Evolutionary conservation across 2,329 filamentous ascomycete species (phyloP).

Genomic region (Epichloe uncinata): DNA sequence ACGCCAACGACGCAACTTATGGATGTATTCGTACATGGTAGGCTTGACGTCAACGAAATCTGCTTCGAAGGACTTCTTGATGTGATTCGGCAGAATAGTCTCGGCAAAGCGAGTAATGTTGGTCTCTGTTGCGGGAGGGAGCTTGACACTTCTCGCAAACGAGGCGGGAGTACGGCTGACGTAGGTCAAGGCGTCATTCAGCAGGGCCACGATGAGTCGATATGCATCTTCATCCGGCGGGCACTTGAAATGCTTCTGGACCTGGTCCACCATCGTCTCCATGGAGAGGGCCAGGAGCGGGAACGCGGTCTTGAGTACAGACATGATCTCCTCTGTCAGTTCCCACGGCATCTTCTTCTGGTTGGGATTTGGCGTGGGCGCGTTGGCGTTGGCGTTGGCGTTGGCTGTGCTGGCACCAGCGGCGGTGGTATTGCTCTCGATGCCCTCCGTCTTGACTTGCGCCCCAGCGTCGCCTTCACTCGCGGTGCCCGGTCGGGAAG

Average conservation of each 20-base stretch:
- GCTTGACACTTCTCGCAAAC: slow-evolving; percentile 81
- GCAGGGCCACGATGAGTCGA: slow-evolving; percentile 85
- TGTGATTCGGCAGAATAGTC: slow-evolving; percentile 86
- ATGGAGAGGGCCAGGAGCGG: slow-evolving; percentile 90
- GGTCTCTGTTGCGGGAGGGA: slow-evolving; percentile 79
- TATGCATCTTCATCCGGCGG: slow-evolving; percentile 97
- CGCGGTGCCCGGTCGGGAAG: slow-evolving; percentile 37
- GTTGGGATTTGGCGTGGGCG: slow-evolving; percentile 13
- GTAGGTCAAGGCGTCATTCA: slow-evolving; percentile 91
- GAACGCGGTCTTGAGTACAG: slow-evolving; percentile 91
- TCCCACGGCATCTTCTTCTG: slow-evolving; percentile 85
- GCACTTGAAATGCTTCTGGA: slow-evolving; percentile 98
- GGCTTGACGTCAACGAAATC: slow-evolving; percentile 94
- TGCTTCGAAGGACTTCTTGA: slow-evolving; percentile 91
- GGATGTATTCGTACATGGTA: slow-evolving; percentile 97
- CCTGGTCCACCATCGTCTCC: slow-evolving; percentile 99
- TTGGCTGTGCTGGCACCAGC: slow-evolving; percentile 11
- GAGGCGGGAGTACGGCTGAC: slow-evolving; percentile 76
- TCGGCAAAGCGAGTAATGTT: slow-evolving; percentile 97
- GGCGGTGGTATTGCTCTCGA: slow-evolving; percentile 19
- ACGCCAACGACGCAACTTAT: slow-evolving; percentile 88
- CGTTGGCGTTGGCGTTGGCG: slow-evolving; percentile 10
- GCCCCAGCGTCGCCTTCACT: slow-evolving; percentile 30
- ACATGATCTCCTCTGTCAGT: slow-evolving; percentile 89
- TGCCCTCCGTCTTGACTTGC: slow-evolving; percentile 31